Percentiles rank a stretch among this genome's conserved stretches.
These are phyloP conservation scores for Eremochloa ophiuroides DNA, from an alignment of 176 grass and related monocot species.

Conservation along the genomic window DNA sequence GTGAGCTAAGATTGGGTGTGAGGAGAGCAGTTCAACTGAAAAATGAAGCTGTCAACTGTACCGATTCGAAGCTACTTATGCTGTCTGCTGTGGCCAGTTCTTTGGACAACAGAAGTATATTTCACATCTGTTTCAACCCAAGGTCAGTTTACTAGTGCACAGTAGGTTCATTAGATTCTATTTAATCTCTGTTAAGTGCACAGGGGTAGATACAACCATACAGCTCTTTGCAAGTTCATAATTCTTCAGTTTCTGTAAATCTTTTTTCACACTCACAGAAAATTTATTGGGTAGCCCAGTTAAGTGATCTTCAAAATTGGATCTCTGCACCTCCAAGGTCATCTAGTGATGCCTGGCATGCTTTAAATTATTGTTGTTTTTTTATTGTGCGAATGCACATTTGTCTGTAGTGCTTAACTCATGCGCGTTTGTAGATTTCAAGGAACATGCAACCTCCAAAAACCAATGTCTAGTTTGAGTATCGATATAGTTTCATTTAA, in stretches of 20 bases:
- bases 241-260: background rate
- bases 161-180: background rate
- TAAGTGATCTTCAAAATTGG: background rate
- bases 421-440: background rate
- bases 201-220: background rate
- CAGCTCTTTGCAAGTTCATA: background rate
- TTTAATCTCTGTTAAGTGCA: background rate
- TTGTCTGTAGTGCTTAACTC: background rate
- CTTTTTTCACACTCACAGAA: background rate
- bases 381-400: background rate
- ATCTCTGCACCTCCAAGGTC: background rate
- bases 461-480: background rate
- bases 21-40: constrained; percentile 74
- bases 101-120: constrained; percentile 46
- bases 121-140: constrained; percentile 78
- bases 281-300: background rate
- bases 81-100: constrained; percentile 49
- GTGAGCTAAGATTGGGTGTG: constrained; percentile 87
- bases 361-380: background rate
- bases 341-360: background rate
- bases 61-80: constrained; percentile 32
- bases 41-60: constrained; percentile 49
- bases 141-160: constrained; percentile 45
- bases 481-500: constrained; percentile 3
- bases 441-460: background rate